Percentiles rank a stretch among this genome's conserved stretches.
Conservation (phyloP, 306 rosid species). For the Myrica gale region DNA sequence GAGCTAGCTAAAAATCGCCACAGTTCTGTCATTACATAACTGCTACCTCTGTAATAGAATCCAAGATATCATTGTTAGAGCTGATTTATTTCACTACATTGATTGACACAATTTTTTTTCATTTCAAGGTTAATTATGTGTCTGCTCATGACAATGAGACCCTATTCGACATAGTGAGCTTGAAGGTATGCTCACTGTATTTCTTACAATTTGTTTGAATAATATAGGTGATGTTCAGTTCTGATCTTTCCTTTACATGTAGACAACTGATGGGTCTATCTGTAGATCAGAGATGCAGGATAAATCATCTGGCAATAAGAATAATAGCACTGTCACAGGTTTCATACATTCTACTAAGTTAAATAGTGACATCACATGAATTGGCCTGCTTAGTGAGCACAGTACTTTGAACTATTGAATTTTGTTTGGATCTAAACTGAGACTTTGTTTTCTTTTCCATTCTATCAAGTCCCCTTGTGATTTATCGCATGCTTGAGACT, state of each 20-base stretch:
- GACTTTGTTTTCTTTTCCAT: too few relatives aligned
- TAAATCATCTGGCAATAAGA: constrained; percentile 87
- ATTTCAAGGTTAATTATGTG: constrained; percentile 70
- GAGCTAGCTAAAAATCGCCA: neutral
- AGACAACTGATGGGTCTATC: constrained; percentile 65
- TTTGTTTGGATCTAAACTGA: too few relatives aligned
- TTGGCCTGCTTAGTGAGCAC: too few relatives aligned
- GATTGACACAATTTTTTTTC: constrained; percentile 37
- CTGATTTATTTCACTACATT: neutral
- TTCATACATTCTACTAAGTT: constrained; percentile 26
- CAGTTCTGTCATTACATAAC: neutral
- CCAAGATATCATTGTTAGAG: neutral
- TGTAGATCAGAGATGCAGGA: constrained; percentile 80
- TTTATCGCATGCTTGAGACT: too few relatives aligned
- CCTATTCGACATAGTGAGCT: constrained; percentile 77
- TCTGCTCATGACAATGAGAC: constrained; percentile 96
- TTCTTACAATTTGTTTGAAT: constrained; percentile 22
- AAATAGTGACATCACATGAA: too few relatives aligned
- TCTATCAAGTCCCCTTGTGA: too few relatives aligned
- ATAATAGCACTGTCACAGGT: constrained; percentile 88
- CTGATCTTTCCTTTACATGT: constrained; percentile 33
- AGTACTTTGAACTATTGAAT: too few relatives aligned
- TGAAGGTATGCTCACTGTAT: constrained; percentile 59
- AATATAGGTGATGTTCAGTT: neutral
- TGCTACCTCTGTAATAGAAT: neutral